Base-by-base conservation (phyloP, 1,284 basidiomycete genomes). In the Pseudozyma sp. region DNA sequence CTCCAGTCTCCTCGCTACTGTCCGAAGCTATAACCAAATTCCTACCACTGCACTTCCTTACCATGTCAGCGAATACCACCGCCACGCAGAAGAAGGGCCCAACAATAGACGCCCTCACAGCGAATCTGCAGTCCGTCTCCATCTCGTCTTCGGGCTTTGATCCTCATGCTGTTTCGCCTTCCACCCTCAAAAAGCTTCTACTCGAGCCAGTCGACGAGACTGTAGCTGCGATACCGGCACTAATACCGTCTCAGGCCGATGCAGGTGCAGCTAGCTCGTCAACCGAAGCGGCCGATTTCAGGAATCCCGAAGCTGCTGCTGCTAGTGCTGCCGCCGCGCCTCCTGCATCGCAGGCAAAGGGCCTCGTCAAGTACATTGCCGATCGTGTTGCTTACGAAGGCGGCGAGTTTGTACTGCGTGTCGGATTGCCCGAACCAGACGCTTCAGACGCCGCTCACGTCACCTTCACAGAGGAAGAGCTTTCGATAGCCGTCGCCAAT, bases 51-150 rank as follows among this genome's bases (percentile, higher is more conserved):
- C 9, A 44, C 9, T 44, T 18, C 3, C 43, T 44, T 43, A 54
- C 8, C 63, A 67, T 67, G 59, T 71, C 68, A n/a, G 47, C 65
- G 13, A 38, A 45, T 19, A 39, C 50, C 10, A 16, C 65, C 38
- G 45, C 65, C 14, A 19, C 62, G 49, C 55, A 67, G 48, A 77
- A 73, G 21, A 73, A 70, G 59, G 61, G 21, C 2, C 63, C 70
- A 1, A 71, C 73, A 61, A 70, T 80, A 65, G 78, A 80, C 52
- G 64, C 68, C n/a, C 70, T 80, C 25, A 76, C 78, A 5, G 61
- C 73, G 18, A 55, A 72, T 35, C 58, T 78, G 6, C 49, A 70
- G 43, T 50, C 61, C 16, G 61, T 52, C 48, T 48, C 48, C 16
- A 19, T 71, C 39, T 16, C 44, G 8, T 34, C 67, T 31, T 48